Percentiles rank a stretch among this genome's conserved stretches.
These are phyloP conservation scores for Pittosporum tobira DNA, from an alignment of 129 eudicot species.

Conservation along the genomic window DNA sequence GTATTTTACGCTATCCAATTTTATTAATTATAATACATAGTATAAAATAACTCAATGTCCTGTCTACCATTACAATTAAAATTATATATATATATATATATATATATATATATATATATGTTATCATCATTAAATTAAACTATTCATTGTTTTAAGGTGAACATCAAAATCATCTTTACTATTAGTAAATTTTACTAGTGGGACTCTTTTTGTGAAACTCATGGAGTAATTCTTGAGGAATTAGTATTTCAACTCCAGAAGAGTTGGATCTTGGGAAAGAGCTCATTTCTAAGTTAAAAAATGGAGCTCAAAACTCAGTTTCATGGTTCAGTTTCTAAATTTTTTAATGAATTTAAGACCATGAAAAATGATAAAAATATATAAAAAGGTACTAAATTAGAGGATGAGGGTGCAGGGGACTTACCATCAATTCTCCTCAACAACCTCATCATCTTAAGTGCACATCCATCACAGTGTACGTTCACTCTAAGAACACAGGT, in stretches of 20 bases:
- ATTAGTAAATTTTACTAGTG: no score
- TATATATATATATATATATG: no score
- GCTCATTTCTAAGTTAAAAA: not conserved
- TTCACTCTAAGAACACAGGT: slow-evolving; percentile 64
- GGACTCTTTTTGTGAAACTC: no score
- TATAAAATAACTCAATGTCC: no score
- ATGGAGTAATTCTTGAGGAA: not conserved
- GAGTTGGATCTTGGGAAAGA: not conserved
- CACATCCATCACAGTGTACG: slow-evolving; percentile 79
- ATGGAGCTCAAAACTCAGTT: not conserved
- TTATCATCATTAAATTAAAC: no score
- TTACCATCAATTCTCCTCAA: slow-evolving; percentile 76
- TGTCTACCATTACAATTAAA: no score
- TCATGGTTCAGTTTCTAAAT: not conserved
- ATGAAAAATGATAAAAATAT: not conserved
- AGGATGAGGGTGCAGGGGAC: not conserved
- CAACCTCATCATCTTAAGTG: slow-evolving; percentile 56
- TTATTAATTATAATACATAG: no score
- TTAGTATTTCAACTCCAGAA: not conserved
- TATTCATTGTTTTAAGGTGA: no score
- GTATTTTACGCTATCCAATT: no score
- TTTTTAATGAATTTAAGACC: not conserved
- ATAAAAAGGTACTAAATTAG: not conserved
- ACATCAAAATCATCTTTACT: no score
- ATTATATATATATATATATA: no score